phyloP scores from a whole-genome alignment of 805 yeast species.

The Hanseniaspora guilliermondii region DNA sequence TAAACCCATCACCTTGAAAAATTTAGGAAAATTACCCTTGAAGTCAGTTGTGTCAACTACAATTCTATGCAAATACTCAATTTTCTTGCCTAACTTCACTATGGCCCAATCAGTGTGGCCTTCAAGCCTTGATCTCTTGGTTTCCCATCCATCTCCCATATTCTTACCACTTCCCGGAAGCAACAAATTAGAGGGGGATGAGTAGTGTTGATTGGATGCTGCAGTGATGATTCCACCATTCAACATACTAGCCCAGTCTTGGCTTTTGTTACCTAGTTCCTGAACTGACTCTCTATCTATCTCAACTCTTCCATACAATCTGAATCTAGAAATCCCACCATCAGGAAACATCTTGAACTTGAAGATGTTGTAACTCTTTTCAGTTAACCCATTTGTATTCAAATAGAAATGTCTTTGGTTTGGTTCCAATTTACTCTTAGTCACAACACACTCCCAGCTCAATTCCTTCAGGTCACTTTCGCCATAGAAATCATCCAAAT shows the following conservation, averaged over 20 bases:
- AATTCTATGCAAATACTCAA: slow-evolving; percentile 41
- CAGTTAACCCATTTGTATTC: slow-evolving; percentile 44
- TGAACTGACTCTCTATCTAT: slow-evolving; percentile 34
- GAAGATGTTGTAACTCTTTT: slow-evolving; percentile 57
- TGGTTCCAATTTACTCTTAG: slow-evolving; percentile 76
- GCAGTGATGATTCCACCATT: slow-evolving; percentile 82
- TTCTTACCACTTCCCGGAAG: slow-evolving; percentile 91
- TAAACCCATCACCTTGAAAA: slow-evolving; percentile 55
- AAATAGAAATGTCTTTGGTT: slow-evolving; percentile 72
- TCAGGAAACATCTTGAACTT: slow-evolving; percentile 91
- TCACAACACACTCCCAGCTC: slow-evolving; percentile 61
- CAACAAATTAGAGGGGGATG: slow-evolving; percentile 76
- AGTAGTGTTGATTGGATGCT: slow-evolving; percentile 86
- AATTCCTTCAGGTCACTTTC: slow-evolving; percentile 23
- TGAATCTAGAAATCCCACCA: slow-evolving; percentile 93
- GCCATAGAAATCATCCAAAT: slow-evolving; percentile 25
- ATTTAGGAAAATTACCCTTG: slow-evolving; percentile 90
- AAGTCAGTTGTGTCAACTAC: slow-evolving; percentile 86
- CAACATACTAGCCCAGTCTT: slow-evolving; percentile 66
- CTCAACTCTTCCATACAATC: slow-evolving; percentile 69
- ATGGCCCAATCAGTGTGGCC: slow-evolving; percentile 91
- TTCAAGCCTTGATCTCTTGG: slow-evolving; percentile 68
- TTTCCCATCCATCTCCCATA: slow-evolving; percentile 99
- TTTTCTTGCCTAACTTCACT: slow-evolving; percentile 58
- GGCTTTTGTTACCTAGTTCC: background rate